A percentile compares a stretch with the other conserved stretches of the same genome.
Evolutionary conservation across 2,329 filamentous ascomycete species (phyloP).

Genomic region (Colletotrichum incanum): DNA sequence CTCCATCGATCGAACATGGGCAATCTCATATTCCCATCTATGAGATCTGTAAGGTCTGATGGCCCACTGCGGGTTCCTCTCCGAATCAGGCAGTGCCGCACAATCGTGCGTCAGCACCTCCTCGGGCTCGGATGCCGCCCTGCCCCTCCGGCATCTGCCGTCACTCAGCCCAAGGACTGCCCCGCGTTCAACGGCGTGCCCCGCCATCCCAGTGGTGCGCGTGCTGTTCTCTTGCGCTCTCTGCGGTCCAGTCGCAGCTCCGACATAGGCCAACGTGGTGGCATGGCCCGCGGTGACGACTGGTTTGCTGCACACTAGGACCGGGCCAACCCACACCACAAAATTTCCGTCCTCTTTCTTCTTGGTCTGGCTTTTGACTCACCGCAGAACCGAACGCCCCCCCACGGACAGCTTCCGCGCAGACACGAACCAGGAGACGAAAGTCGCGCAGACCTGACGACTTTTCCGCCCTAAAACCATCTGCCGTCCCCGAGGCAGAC

Average conservation of each 20-base stretch:
- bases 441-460: slow-evolving; percentile 33
- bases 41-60: not conserved
- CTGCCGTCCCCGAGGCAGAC: slow-evolving; percentile 2
- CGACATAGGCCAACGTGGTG: slow-evolving; percentile 46
- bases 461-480: slow-evolving; percentile 4
- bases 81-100: slow-evolving; percentile 35
- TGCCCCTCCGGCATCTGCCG: slow-evolving; percentile 41
- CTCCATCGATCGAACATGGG: not conserved
- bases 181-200: slow-evolving; percentile 45
- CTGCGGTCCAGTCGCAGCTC: slow-evolving; percentile 39
- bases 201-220: slow-evolving; percentile 42
- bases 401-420: slow-evolving; percentile 36
- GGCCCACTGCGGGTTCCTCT: slow-evolving; percentile 17
- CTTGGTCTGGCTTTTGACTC: slow-evolving; percentile 34
- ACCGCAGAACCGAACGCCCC: slow-evolving; percentile 30
- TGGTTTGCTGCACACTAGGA: slow-evolving; percentile 22
- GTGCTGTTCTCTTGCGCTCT: slow-evolving; percentile 14
- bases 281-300: slow-evolving; percentile 30
- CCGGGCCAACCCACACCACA: slow-evolving; percentile 34
- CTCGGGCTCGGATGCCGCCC: slow-evolving; percentile 7
- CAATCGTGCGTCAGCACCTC: slow-evolving; percentile 27
- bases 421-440: slow-evolving; percentile 19
- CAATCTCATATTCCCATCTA: slow-evolving; percentile 11
- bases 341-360: slow-evolving; percentile 33
- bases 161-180: slow-evolving; percentile 29